A percentile compares a stretch with the other conserved stretches of the same genome.
phyloP scores from a whole-genome alignment of 306 rosid species.

The Trifolium repens region DNA sequence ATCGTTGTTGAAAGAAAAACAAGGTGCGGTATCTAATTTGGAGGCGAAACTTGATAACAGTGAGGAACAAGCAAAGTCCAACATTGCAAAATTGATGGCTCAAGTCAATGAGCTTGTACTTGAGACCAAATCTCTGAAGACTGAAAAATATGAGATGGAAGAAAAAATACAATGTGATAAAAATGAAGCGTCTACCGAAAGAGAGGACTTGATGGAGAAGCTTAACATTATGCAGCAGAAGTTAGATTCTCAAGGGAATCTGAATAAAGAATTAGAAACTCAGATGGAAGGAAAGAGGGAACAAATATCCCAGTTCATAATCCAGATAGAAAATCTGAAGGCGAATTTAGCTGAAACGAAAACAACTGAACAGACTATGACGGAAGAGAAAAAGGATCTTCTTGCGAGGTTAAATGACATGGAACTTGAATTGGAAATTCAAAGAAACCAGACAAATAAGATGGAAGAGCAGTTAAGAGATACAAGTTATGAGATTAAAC shows the following conservation, averaged over 20 bases:
- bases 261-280: conserved; percentile 49
- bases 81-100: conserved; percentile 39
- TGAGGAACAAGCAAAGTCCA: conserved; percentile 42
- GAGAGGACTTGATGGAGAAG: conserved; percentile 42
- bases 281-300: conserved; percentile 47
- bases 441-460: conserved; percentile 37
- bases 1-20: conserved; percentile 45
- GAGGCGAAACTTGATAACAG: conserved; percentile 33
- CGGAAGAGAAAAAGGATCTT: conserved; percentile 50
- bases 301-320: conserved; percentile 37
- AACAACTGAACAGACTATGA: conserved; percentile 34
- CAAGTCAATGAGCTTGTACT: conserved; percentile 38
- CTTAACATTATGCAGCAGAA: conserved; percentile 49
- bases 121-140: conserved; percentile 35
- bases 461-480: conserved; percentile 47
- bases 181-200: conserved; percentile 40
- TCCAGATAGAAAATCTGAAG: conserved; percentile 43
- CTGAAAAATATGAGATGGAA: conserved; percentile 53
- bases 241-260: conserved; percentile 38
- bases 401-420: conserved; percentile 43
- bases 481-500: conserved; percentile 35
- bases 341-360: conserved; percentile 47
- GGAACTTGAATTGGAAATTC: conserved; percentile 54
- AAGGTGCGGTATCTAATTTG: conserved; percentile 37
- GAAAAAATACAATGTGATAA: conserved; percentile 33